phyloP scores from a whole-genome alignment of 2,329 filamentous ascomycete species.

The Aspergillus neoniger region DNA sequence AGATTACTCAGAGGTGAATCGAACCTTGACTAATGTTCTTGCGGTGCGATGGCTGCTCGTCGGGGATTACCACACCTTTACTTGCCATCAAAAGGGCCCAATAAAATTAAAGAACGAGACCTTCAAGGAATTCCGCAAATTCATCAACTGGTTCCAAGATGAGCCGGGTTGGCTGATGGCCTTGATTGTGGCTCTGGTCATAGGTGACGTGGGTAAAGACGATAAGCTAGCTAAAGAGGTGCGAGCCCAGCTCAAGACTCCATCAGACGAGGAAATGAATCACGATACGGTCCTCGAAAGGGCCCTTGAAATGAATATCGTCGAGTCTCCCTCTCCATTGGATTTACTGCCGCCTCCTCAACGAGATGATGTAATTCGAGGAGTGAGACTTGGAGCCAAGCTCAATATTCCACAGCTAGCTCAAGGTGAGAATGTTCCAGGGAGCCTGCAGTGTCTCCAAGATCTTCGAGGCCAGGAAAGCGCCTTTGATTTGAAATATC shows the following conservation, averaged over 20 bases:
- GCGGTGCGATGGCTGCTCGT: conserved; percentile 41
- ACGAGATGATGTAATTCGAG: not conserved
- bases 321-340: not conserved
- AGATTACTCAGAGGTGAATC: conserved; percentile 42
- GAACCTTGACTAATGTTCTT: conserved; percentile 41
- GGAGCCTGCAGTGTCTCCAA: not conserved
- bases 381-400: not conserved
- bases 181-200: conserved; percentile 37
- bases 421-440: conserved; percentile 14
- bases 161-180: conserved; percentile 28
- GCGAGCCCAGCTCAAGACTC: not conserved
- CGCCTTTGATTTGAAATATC: conserved; percentile 10
- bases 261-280: not conserved
- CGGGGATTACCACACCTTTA: conserved; percentile 38
- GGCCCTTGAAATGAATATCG: not conserved
- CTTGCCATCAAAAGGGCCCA: conserved; percentile 26
- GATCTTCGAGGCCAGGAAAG: not conserved
- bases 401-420: conserved; percentile 12
- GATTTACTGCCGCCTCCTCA: not conserved
- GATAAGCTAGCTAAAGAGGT: conserved; percentile 5
- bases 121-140: conserved; percentile 30
- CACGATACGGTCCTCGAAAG: not conserved
- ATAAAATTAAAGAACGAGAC: conserved; percentile 29
- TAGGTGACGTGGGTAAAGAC: conserved; percentile 47
- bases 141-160: conserved; percentile 9